These are phyloP conservation scores for Thelephora ganbajun DNA, from an alignment of 768 basidiomycete species.

Conservation along the genomic window DNA sequence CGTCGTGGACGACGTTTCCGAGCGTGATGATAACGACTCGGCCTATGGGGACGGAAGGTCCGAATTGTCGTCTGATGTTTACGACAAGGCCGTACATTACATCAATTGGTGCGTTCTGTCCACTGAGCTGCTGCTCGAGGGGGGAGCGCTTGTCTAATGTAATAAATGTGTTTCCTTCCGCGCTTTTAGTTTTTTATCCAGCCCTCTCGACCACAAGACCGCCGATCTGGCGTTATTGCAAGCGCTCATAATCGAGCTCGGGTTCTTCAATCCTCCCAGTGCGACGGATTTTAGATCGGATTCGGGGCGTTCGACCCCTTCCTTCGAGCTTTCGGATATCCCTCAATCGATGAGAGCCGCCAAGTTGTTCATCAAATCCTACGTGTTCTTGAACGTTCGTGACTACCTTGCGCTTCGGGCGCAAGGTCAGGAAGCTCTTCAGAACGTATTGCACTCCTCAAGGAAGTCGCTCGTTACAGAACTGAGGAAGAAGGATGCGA, in stretches of 20 bases:
- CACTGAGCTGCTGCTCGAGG: background rate
- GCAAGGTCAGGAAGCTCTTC: conserved; percentile 49
- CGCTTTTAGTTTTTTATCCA: conserved; percentile 5
- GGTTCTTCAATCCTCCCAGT: conserved; percentile 17
- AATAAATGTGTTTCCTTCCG: background rate
- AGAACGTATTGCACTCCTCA: conserved; percentile 45
- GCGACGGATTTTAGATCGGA: background rate
- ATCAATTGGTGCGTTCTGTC: conserved; percentile 43
- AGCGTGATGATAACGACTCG: conserved; percentile 17
- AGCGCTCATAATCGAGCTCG: conserved; percentile 67
- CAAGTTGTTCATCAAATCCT: conserved; percentile 49
- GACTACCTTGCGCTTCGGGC: conserved; percentile 59
- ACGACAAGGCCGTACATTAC: conserved; percentile 44
- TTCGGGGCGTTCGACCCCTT: conserved; percentile 9
- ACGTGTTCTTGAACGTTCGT: conserved; percentile 55
- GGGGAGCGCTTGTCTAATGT: background rate
- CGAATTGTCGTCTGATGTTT: conserved; percentile 21
- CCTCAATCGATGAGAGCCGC: conserved; percentile 53
- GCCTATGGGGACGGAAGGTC: background rate
- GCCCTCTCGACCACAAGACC: conserved; percentile 35
- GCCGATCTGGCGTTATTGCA: conserved; percentile 52
- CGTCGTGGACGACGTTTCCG: conserved; percentile 39
- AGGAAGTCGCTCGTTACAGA: conserved; percentile 47
- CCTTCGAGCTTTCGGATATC: conserved; percentile 27
- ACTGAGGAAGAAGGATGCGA: conserved; percentile 29